Base-by-base conservation (phyloP, 2,329 filamentous ascomycete species). In the Alternaria hordeiaustralica region DNA sequence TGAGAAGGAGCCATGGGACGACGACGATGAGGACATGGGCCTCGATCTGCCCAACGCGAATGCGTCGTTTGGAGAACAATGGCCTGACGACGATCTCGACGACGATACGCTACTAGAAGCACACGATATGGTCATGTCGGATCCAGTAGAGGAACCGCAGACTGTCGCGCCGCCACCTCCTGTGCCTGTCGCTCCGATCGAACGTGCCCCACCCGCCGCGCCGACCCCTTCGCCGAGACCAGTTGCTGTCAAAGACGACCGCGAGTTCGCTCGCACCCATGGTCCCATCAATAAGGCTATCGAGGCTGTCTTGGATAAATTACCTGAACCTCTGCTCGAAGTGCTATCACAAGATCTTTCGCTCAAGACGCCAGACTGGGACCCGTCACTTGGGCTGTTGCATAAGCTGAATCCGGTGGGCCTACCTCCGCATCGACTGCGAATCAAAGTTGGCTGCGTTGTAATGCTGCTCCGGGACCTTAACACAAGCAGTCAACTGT, bases 1-100 rank as follows among this genome's bases (percentile, higher is more conserved):
- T 9, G 74, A 77, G 9, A 75, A 74, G 54, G 77, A 79, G 56
- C 76, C 73, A 5, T 79, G 75, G 68, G 76, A 79, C 46, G 70
- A 78, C 23, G 71, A 75, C 10, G 68, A 69, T 9, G 12, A 55
- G 1, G 55, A 54, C 47, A 54, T 63, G 28, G 44, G 59, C 30
- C 50, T 70, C 2, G 62, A 69, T 43, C 26, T 77, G 43, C 67
- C 71, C 2, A 57, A 46, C 0, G 12, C 51, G 13, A 57, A 57
- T 23, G 44, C 21, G 15, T 55, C 64, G 11, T 54, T 47, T 18
- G 65, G 54, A 11, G 71, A 74, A 30, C 58, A 67, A 9, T 75
- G 66, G 67, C 60, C 61, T 11, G 76, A 77, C 8, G 73, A 78
- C 2, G 76, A 78, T 12, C 50, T 79, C 21, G 78, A 79, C 36